These are phyloP conservation scores for Penicillium cosmopolitanum DNA, from an alignment of 495 filamentous ascomycete species.

Conservation along the genomic window DNA sequence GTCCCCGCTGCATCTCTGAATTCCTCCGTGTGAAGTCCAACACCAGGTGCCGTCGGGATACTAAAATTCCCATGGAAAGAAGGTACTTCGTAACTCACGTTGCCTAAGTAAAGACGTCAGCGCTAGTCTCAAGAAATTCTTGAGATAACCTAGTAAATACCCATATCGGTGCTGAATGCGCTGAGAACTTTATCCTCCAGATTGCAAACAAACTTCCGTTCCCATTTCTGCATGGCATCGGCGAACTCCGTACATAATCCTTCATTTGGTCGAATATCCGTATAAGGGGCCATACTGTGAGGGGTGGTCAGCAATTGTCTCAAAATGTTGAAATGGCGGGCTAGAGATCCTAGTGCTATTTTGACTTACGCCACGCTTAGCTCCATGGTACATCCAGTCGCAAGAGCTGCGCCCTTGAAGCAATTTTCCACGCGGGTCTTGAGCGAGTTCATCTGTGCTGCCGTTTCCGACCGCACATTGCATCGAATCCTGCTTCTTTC, in stretches of 20 bases:
- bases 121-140: neutral
- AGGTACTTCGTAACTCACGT: conserved; percentile 60
- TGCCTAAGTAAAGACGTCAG: conserved; percentile 42
- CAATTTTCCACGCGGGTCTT: conserved; percentile 55
- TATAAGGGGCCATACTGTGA: conserved; percentile 49
- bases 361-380: conserved; percentile 38
- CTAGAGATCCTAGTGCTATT: neutral
- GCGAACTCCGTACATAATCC: conserved; percentile 55
- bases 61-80: conserved; percentile 61
- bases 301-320: conserved; percentile 6
- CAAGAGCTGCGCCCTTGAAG: conserved; percentile 59
- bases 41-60: conserved; percentile 47
- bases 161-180: conserved; percentile 45
- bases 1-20: conserved; percentile 58
- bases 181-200: conserved; percentile 38
- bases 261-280: conserved; percentile 54
- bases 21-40: conserved; percentile 55
- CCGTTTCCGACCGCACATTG: conserved; percentile 52
- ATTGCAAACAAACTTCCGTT: conserved; percentile 44
- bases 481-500: neutral
- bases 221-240: conserved; percentile 51
- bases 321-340: neutral
- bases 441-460: conserved; percentile 45
- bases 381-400: conserved; percentile 57
- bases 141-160: conserved; percentile 7